Evolutionary conservation across 257 asterid species (phyloP).

Genomic region (Solanum neorickii): DNA sequence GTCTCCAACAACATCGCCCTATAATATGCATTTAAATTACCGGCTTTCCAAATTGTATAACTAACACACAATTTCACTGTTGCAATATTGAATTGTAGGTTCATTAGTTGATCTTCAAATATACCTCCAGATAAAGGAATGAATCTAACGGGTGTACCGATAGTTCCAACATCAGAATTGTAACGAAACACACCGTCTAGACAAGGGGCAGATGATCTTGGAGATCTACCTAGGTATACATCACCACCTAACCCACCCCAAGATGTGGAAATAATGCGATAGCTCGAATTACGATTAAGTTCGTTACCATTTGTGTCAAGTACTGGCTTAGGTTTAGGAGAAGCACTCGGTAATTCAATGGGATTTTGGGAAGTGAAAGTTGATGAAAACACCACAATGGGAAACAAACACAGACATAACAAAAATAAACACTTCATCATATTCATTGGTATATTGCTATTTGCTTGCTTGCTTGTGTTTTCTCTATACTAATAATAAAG

Average conservation of each 20-base stretch:
- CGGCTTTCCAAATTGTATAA: neutral
- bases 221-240: neutral
- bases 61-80: neutral
- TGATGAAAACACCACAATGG: neutral
- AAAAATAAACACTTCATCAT: neutral
- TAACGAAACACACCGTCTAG: neutral
- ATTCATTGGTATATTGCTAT: too few species aligned
- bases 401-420: neutral
- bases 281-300: too few species aligned
- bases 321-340: neutral
- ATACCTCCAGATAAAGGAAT: neutral
- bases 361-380: neutral
- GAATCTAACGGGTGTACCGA: neutral
- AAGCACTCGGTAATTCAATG: neutral
- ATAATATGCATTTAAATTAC: accelerated
- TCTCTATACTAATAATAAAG: neutral
- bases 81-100: neutral
- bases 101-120: neutral
- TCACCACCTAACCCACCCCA: neutral
- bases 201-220: neutral
- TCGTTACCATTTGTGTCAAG: neutral
- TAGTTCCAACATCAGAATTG: neutral
- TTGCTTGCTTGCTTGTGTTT: too few species aligned
- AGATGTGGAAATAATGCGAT: neutral
- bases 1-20: neutral